phyloP scores from a whole-genome alignment of 768 basidiomycete genomes.

The Polyporus arcularius region DNA sequence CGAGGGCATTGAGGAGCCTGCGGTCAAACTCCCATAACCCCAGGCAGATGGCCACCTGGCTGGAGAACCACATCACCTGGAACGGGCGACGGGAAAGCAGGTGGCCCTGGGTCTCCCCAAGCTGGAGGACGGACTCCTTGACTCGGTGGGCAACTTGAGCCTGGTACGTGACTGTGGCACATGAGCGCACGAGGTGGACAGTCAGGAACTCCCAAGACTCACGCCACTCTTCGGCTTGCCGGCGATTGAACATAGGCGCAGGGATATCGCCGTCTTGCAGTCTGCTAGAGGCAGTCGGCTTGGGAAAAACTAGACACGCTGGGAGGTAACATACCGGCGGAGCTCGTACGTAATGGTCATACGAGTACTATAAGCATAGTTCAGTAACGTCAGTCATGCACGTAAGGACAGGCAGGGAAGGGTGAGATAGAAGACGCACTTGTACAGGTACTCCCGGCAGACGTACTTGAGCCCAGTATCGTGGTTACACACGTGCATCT shows the following conservation, averaged over 20 bases:
- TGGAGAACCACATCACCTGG: slow-evolving; percentile 58
- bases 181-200: neutral
- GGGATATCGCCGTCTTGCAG: slow-evolving; percentile 51
- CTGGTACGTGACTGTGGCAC: slow-evolving; percentile 61
- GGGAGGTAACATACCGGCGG: slow-evolving; percentile 53
- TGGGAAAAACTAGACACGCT: slow-evolving; percentile 8
- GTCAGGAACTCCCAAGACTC: slow-evolving; percentile 33
- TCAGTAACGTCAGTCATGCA: slow-evolving; percentile 11
- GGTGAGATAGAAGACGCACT: slow-evolving; percentile 46
- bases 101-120: slow-evolving; percentile 52
- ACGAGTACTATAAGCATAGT: slow-evolving; percentile 48
- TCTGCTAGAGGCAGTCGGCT: slow-evolving; percentile 35
- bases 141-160: slow-evolving; percentile 64
- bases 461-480: slow-evolving; percentile 69
- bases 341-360: slow-evolving; percentile 65
- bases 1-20: slow-evolving; percentile 56
- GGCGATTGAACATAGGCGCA: slow-evolving; percentile 63
- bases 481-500: slow-evolving; percentile 68
- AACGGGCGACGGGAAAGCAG: slow-evolving; percentile 68
- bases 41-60: slow-evolving; percentile 44
- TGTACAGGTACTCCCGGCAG: slow-evolving; percentile 71
- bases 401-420: slow-evolving; percentile 3
- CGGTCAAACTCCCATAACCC: slow-evolving; percentile 66
- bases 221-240: slow-evolving; percentile 82
- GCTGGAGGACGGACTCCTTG: slow-evolving; percentile 51